phyloP scores from a whole-genome alignment of 169 alveolate genomes.

The Eimeria acervulina region DNA sequence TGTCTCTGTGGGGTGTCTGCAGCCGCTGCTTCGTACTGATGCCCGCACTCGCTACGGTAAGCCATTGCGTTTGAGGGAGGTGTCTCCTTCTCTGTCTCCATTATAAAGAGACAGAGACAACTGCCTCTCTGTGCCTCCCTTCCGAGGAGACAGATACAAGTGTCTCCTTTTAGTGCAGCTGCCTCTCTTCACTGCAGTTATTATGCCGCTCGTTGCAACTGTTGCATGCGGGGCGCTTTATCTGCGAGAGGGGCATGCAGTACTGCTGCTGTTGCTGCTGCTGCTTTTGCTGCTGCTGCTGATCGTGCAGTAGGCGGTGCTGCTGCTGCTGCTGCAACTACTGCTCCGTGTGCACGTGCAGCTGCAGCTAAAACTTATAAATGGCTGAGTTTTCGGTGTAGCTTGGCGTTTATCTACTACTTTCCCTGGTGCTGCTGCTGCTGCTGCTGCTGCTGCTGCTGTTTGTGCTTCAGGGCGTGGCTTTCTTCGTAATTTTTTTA shows the following conservation, averaged over 20 bases:
- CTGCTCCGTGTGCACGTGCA: not conserved
- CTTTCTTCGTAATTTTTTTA: not conserved
- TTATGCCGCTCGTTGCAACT: no score
- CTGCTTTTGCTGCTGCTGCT: not conserved
- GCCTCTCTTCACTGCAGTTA: not conserved
- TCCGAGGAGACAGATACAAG: not conserved
- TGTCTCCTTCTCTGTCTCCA: not conserved
- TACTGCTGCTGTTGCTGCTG: not conserved
- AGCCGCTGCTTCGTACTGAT: not conserved
- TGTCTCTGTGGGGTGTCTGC: not conserved
- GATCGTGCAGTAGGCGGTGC: no score
- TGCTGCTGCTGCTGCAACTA: not conserved
- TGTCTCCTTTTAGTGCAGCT: not conserved
- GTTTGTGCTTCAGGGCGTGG: not conserved
- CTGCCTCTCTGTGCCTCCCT: not conserved
- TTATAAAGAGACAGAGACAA: not conserved
- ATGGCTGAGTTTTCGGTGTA: not conserved
- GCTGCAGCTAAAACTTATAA: not conserved
- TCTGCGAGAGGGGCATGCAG: not conserved
- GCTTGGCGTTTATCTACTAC: not conserved
- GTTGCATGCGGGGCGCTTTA: not conserved
- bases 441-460: constrained; percentile 22
- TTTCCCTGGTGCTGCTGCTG: not conserved
- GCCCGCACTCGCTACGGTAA: constrained; percentile 23
- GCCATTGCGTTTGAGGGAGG: not conserved